Percentiles rank a stretch among this genome's conserved stretches.
phyloP scores from a whole-genome alignment of 176 grass and related monocot species.

The Elaeis guineensis region DNA sequence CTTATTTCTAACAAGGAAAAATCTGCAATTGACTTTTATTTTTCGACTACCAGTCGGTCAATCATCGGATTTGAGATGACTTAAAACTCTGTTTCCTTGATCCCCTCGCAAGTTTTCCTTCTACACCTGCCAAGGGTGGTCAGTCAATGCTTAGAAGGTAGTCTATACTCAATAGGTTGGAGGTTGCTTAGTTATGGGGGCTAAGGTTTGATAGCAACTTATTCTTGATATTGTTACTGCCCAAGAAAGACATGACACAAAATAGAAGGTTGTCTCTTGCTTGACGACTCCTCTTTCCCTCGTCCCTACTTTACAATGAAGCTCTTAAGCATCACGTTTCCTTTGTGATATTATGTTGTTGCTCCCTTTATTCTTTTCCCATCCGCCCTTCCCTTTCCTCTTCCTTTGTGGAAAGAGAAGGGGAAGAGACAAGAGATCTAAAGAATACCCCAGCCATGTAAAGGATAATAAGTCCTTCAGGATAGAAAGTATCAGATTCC shows the following conservation, averaged over 20 bases:
- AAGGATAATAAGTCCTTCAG: constrained; percentile 12
- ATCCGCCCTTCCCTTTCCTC: neutral
- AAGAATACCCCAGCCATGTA: constrained; percentile 13
- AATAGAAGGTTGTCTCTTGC: constrained; percentile 35
- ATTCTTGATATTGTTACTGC: neutral
- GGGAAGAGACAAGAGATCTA: neutral
- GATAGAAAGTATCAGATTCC: neutral
- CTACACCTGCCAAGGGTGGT: too few relatives aligned
- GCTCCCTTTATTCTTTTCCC: neutral
- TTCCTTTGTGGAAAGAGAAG: constrained; percentile 21
- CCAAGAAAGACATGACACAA: neutral
- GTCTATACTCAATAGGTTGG: too few relatives aligned
- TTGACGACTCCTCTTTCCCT: constrained; percentile 45
- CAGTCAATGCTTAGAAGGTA: too few relatives aligned
- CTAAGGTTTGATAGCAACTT: neutral
- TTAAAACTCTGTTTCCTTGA: too few relatives aligned
- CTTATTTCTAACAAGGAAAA: too few relatives aligned
- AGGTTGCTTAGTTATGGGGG: too few relatives aligned
- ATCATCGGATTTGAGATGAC: too few relatives aligned
- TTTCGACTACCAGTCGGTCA: too few relatives aligned
- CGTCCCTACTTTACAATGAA: constrained; percentile 22
- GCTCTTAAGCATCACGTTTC: constrained; percentile 25
- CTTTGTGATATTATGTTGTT: constrained; percentile 11
- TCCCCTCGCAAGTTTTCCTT: too few relatives aligned
- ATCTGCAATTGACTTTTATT: too few relatives aligned